Evolutionary conservation across 768 basidiomycete species (phyloP).

Genomic region (Rhodotorula paludigena): DNA sequence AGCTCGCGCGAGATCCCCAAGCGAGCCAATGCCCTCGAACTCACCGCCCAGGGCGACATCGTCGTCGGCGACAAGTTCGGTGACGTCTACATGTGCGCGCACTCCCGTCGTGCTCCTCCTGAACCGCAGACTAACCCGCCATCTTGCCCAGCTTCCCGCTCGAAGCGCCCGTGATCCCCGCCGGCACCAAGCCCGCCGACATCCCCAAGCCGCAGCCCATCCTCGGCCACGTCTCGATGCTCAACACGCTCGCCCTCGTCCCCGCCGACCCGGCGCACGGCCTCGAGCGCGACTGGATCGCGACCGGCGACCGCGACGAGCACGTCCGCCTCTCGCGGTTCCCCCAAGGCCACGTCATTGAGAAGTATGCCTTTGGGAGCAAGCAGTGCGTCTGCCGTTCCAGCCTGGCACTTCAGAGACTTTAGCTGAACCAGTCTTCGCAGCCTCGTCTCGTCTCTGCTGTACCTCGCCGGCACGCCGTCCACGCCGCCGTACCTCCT

Average conservation of each 20-base stretch:
- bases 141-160: constrained; percentile 13
- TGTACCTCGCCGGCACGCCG: constrained; percentile 20
- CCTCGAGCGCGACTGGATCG: constrained; percentile 54
- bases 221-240: constrained; percentile 80
- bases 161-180: not conserved
- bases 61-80: constrained; percentile 91
- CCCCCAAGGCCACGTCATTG: constrained; percentile 77
- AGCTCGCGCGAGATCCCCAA: constrained; percentile 74
- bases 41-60: constrained; percentile 63
- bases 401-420: no score
- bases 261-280: constrained; percentile 49
- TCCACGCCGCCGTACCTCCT: constrained; percentile 52
- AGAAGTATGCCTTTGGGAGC: constrained; percentile 81
- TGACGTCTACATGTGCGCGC: constrained; percentile 71
- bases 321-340: constrained; percentile 88
- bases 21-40: constrained; percentile 64
- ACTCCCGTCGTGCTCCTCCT: constrained; percentile 39
- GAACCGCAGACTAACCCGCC: constrained; percentile 27
- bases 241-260: constrained; percentile 68
- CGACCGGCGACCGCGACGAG: constrained; percentile 91
- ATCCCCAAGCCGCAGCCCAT: constrained; percentile 46
- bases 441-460: constrained; percentile 37
- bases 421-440: not conserved
- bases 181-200: not conserved
- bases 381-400: constrained; percentile 56